phyloP scores from a whole-genome alignment of 2,329 filamentous ascomycete genomes.

The Talaromyces sp. region DNA sequence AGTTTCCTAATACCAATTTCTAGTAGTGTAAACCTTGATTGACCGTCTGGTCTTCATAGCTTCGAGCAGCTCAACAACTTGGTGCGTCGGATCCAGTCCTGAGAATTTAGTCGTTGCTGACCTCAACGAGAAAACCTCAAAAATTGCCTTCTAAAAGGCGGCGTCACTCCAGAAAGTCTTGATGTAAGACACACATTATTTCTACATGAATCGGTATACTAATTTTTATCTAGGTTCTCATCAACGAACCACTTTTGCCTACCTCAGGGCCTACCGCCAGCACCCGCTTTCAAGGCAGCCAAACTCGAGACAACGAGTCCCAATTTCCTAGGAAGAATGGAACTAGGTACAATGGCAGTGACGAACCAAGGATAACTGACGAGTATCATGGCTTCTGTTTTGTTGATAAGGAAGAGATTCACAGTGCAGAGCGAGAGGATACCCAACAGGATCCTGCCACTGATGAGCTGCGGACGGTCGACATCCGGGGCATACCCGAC shows the following conservation, averaged over 20 bases:
- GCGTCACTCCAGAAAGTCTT: conserved; percentile 46
- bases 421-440: conserved; percentile 16
- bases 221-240: not conserved
- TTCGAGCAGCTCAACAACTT: conserved; percentile 22
- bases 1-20: conserved; percentile 18
- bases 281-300: not conserved
- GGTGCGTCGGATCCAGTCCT: conserved; percentile 15
- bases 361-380: conserved; percentile 11
- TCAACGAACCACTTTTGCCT: not conserved
- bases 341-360: not conserved
- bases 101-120: not conserved
- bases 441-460: conserved; percentile 14
- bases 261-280: not conserved
- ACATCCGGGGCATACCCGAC: conserved; percentile 58
- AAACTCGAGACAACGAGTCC: not conserved
- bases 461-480: conserved; percentile 37
- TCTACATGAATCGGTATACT: not conserved
- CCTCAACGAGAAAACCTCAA: conserved; percentile 39
- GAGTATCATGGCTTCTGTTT: conserved; percentile 19
- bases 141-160: conserved; percentile 46
- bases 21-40: not conserved
- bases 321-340: not conserved
- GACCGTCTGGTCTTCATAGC: conserved; percentile 13
- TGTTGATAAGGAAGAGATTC: conserved; percentile 19
- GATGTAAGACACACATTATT: conserved; percentile 29